phyloP scores from a whole-genome alignment of 2,329 filamentous ascomycete species.

The Alternaria dauci region DNA sequence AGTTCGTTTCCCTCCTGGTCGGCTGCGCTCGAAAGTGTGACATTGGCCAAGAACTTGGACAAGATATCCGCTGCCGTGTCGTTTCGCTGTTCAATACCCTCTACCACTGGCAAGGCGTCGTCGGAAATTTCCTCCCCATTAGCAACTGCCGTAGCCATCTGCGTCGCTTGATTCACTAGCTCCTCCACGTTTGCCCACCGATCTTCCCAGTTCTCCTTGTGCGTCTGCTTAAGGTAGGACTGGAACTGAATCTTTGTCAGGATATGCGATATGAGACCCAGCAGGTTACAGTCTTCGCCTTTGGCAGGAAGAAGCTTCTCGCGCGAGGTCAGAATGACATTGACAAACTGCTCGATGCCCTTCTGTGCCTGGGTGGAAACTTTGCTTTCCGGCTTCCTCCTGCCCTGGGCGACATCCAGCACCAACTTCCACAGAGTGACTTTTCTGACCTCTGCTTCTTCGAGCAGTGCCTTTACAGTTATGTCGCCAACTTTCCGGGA shows the following conservation, averaged over 20 bases:
- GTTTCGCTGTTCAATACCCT: slow-evolving; percentile 71
- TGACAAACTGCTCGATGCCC: slow-evolving; percentile 66
- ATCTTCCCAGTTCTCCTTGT: slow-evolving; percentile 70
- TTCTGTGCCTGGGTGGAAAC: slow-evolving; percentile 64
- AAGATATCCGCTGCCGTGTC: slow-evolving; percentile 69
- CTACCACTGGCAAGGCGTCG: slow-evolving; percentile 69
- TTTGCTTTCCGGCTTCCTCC: slow-evolving; percentile 60
- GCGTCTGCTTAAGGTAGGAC: slow-evolving; percentile 74
- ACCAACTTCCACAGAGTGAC: slow-evolving; percentile 81
- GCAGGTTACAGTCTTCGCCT: slow-evolving; percentile 49
- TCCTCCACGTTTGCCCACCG: slow-evolving; percentile 91
- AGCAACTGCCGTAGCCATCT: slow-evolving; percentile 65
- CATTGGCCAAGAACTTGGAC: slow-evolving; percentile 85
- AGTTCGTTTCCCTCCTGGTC: slow-evolving; percentile 69
- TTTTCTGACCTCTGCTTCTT: slow-evolving; percentile 76
- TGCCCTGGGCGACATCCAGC: slow-evolving; percentile 64
- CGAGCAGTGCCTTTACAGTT: slow-evolving; percentile 76
- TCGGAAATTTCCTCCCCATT: slow-evolving; percentile 52
- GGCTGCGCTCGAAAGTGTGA: slow-evolving; percentile 74
- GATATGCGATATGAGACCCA: slow-evolving; percentile 64
- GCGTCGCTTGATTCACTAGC: slow-evolving; percentile 78
- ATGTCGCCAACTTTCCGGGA: slow-evolving; percentile 80
- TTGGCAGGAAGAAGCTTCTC: slow-evolving; percentile 62
- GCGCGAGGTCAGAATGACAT: slow-evolving; percentile 65
- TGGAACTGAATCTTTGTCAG: slow-evolving; percentile 74